These are phyloP conservation scores for Russula olivacea DNA, from an alignment of 768 basidiomycete genomes.

Conservation along the genomic window DNA sequence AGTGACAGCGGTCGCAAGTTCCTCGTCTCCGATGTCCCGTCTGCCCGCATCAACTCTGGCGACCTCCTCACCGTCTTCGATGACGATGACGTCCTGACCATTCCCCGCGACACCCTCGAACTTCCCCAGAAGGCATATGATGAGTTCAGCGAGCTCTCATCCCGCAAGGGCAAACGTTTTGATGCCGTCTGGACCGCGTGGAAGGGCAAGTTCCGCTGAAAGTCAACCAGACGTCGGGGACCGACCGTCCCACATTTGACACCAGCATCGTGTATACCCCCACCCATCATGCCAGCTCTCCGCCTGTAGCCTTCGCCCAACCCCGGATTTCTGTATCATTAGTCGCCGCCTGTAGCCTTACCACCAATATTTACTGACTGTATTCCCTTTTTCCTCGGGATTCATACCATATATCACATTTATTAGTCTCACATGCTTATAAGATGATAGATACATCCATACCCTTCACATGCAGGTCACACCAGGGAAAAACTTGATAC, in stretches of 20 bases:
- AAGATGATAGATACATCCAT: not conserved
- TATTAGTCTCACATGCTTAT: not conserved
- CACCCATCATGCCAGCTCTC: not conserved
- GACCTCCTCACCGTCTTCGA: slow-evolving; percentile 60
- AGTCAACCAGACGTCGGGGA: not conserved
- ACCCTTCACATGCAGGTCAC: slow-evolving; percentile 10
- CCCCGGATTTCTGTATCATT: slow-evolving; percentile 7
- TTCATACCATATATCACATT: not conserved
- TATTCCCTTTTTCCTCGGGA: not conserved
- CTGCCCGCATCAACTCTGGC: slow-evolving; percentile 53
- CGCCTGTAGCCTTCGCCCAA: not conserved
- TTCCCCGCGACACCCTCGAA: slow-evolving; percentile 52
- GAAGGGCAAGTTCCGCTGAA: slow-evolving; percentile 30
- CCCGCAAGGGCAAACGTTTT: slow-evolving; percentile 47
- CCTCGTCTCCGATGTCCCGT: slow-evolving; percentile 52
- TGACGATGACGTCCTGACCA: slow-evolving; percentile 31
- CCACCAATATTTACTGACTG: not conserved
- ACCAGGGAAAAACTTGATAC: slow-evolving; percentile 6
- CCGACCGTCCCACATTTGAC: not conserved
- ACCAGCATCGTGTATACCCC: not conserved
- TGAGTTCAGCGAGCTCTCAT: slow-evolving; percentile 50
- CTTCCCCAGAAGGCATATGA: slow-evolving; percentile 53
- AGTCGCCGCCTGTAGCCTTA: slow-evolving; percentile 14
- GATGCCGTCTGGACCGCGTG: slow-evolving; percentile 55
- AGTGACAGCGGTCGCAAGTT: slow-evolving; percentile 52